Base-by-base conservation (phyloP, 2,329 filamentous ascomycete genomes). In the Neofusicoccum cordaticola region DNA sequence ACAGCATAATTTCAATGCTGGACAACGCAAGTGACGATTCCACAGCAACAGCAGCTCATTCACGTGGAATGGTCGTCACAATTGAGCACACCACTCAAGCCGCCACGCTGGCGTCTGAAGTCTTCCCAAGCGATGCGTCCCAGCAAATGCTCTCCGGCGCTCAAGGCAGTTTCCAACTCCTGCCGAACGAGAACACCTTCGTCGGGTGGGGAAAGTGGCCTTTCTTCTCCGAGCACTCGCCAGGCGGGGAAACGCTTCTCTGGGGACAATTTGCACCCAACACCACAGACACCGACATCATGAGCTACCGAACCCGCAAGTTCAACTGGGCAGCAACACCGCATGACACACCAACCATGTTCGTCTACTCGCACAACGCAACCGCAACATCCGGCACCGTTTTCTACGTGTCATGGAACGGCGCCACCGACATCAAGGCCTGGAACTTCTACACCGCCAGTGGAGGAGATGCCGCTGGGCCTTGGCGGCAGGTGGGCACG, bases 1-100 rank as follows among this genome's bases (percentile, higher is more conserved):
- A 84, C 61, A 83, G 84, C 11, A 70, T 81, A 6, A 77, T 86
- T 64, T 83, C 82, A 3, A 76, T 86, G 53, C 86, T 82, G 67
- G 82, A 85, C 68, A 86, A 86, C 71, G 79, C 78, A 4, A 66
- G 72, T 22, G 73, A 72, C 34, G 73, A 65, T 39, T 53, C 39
- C 13, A 65, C 66, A 1, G 57, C 67, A 17, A 69, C 71, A 12
- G 61, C 62, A 4, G 64, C 67, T 12, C 65, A 69, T 35, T 71
- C 69, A 1, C 73, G 73, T 19, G 76, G 75, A 3, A 69, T 82
- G 47, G 71, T 79, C 15, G 66, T 83, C 44, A 67, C 73, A 1
- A 67, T 83, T 4, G 75, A 82, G 60, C 66, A 75, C 11, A 61
- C 71, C 0, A 69, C 71, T 27, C 79, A 5, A 67, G 69, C 6